Conservation (phyloP, 306 rosid genomes). For the Cucurbita ficifolia region DNA sequence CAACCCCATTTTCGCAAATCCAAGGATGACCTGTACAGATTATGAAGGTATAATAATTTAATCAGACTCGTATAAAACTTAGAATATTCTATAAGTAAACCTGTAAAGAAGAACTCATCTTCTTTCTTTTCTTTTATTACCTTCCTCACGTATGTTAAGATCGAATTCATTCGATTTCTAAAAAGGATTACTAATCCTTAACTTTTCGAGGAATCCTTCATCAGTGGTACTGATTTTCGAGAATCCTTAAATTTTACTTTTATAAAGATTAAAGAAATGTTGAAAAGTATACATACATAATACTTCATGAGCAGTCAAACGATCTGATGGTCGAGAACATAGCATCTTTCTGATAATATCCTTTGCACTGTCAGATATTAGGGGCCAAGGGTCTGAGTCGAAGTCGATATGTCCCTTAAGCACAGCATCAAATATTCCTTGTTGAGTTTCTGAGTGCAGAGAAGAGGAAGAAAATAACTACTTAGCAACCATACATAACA, state of each 20-base stretch:
- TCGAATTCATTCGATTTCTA: no score
- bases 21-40: conserved; percentile 84
- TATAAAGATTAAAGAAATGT: not conserved
- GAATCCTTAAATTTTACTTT: not conserved
- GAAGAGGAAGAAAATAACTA: conserved; percentile 21
- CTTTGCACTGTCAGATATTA: conserved; percentile 58
- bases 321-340: conserved; percentile 52
- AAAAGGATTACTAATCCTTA: no score
- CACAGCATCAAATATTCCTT: conserved; percentile 72
- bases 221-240: no score
- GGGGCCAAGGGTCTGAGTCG: conserved; percentile 72
- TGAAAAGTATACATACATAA: conserved; percentile 41
- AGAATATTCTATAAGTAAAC: no score
- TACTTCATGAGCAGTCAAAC: conserved; percentile 70
- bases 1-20: conserved; percentile 99
- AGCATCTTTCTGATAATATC: conserved; percentile 61
- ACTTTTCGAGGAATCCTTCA: no score
- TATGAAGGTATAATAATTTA: conserved; percentile 5
- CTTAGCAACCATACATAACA: not conserved
- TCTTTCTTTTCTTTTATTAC: no score
- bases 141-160: no score
- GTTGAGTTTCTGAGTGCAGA: conserved; percentile 59
- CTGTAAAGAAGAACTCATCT: no score
- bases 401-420: conserved; percentile 67
- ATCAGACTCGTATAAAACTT: not conserved